Evolutionary conservation across 177 flowering plant species (phyloP).

Genomic region (Vitis hybrid): DNA sequence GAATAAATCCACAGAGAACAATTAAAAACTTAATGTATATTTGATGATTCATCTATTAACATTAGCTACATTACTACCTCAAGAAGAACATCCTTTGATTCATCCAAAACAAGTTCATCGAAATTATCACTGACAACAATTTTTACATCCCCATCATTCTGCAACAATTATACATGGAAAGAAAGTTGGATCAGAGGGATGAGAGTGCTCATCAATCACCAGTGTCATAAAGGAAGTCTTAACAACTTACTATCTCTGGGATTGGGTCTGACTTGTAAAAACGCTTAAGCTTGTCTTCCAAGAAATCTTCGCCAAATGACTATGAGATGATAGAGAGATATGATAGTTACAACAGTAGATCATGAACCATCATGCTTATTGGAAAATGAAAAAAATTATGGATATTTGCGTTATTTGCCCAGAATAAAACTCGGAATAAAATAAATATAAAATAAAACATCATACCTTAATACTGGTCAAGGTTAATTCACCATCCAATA

Average conservation of each 20-base stretch:
- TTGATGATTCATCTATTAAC: too few species aligned
- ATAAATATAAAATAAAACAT: not conserved
- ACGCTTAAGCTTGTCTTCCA: constrained; percentile 60
- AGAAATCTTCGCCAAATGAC: constrained; percentile 51
- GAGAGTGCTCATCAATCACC: too few species aligned
- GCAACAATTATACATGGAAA: constrained; percentile 6
- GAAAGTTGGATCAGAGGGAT: constrained; percentile 1
- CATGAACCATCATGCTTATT: too few species aligned
- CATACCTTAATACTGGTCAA: constrained; percentile 50
- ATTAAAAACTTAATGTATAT: not conserved
- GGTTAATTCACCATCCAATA: constrained; percentile 42
- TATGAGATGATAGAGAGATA: constrained; percentile 12
- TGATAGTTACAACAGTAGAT: not conserved
- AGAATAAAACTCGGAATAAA: not conserved
- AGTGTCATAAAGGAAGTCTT: not conserved
- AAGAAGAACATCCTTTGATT: constrained; percentile 69
- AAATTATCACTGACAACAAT: constrained; percentile 62
- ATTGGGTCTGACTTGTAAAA: constrained; percentile 66
- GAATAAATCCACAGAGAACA: not conserved
- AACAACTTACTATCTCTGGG: constrained; percentile 50
- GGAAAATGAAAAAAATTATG: not conserved
- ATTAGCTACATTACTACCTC: constrained; percentile 23
- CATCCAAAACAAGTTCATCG: constrained; percentile 62
- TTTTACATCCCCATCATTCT: constrained; percentile 67
- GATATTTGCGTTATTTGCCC: too few species aligned